phyloP scores from a whole-genome alignment of 2,329 filamentous ascomycete genomes.

The Fusarium sp. region DNA sequence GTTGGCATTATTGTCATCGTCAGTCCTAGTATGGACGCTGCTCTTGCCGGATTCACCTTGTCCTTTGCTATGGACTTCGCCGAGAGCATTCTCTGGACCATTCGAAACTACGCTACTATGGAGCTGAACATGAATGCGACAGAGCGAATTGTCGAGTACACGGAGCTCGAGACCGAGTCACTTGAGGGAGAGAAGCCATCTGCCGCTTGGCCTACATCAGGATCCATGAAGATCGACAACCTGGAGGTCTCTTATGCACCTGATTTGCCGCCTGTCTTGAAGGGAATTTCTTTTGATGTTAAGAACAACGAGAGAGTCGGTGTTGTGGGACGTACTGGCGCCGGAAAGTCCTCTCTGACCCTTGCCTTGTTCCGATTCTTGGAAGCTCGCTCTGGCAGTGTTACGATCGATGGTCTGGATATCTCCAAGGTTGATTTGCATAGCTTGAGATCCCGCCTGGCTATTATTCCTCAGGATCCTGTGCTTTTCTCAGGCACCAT shows the following conservation, averaged over 20 bases:
- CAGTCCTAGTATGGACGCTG: conserved; percentile 71
- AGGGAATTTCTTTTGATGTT: conserved; percentile 74
- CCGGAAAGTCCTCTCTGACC: conserved; percentile 81
- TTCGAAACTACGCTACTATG: conserved; percentile 75
- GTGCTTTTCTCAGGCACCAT: conserved; percentile 85
- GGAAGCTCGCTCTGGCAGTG: conserved; percentile 72
- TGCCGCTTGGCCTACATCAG: conserved; percentile 80
- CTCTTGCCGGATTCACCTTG: conserved; percentile 80
- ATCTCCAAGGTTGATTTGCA: conserved; percentile 78
- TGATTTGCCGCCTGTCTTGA: conserved; percentile 77
- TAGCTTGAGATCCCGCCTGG: conserved; percentile 77
- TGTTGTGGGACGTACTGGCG: conserved; percentile 82
- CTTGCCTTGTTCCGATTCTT: conserved; percentile 83
- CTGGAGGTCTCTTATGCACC: conserved; percentile 78
- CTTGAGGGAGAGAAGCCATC: conserved; percentile 71
- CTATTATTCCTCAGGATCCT: conserved; percentile 84
- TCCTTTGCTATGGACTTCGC: conserved; percentile 79
- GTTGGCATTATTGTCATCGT: conserved; percentile 74
- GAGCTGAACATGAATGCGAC: conserved; percentile 84
- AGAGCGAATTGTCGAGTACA: conserved; percentile 81
- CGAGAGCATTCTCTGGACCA: conserved; percentile 70
- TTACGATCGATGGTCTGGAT: conserved; percentile 79
- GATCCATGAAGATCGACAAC: conserved; percentile 77
- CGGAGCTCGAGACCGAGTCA: conserved; percentile 74
- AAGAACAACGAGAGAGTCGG: conserved; percentile 76